phyloP scores from a whole-genome alignment of 768 basidiomycete species.

The Clitopilus hobsonii region DNA sequence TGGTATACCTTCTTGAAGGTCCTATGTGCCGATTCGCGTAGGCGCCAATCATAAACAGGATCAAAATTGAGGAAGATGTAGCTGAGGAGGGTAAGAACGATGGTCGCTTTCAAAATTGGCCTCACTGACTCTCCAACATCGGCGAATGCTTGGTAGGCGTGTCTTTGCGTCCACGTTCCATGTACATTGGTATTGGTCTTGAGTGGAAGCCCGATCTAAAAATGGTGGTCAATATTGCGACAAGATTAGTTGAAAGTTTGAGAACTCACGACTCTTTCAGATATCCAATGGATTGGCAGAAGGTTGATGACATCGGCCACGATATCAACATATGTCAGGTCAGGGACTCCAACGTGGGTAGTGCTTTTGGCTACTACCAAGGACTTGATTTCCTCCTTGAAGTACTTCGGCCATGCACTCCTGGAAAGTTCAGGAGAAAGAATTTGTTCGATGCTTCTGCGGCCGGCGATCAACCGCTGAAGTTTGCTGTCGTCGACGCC shows the following conservation, averaged over 20 bases:
- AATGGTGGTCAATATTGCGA: slow-evolving; percentile 5
- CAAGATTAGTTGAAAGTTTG: not conserved
- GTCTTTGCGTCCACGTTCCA: slow-evolving; percentile 33
- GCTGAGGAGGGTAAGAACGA: slow-evolving; percentile 14
- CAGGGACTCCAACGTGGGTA: slow-evolving; percentile 18
- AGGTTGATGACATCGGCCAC: slow-evolving; percentile 64
- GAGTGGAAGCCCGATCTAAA: slow-evolving; percentile 40
- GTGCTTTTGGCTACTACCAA: slow-evolving; percentile 33
- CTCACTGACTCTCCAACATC: slow-evolving; percentile 45
- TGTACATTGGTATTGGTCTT: slow-evolving; percentile 24
- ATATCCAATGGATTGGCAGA: slow-evolving; percentile 58
- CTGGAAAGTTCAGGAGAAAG: not conserved
- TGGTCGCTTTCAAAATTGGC: not conserved
- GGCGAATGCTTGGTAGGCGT: slow-evolving; percentile 36
- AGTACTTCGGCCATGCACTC: slow-evolving; percentile 20
- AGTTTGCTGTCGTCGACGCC: not conserved
- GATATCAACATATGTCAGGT: slow-evolving; percentile 44
- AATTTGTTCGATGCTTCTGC: slow-evolving; percentile 9
- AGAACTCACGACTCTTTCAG: slow-evolving; percentile 47
- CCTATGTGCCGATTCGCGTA: slow-evolving; percentile 33
- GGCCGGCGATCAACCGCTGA: not conserved
- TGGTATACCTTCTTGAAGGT: slow-evolving; percentile 24
- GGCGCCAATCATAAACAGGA: slow-evolving; percentile 40
- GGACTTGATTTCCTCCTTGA: slow-evolving; percentile 24
- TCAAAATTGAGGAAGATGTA: slow-evolving; percentile 43